These are phyloP conservation scores for Heracleum sosnowskyi DNA, from an alignment of 129 eudicot species.

Conservation along the genomic window DNA sequence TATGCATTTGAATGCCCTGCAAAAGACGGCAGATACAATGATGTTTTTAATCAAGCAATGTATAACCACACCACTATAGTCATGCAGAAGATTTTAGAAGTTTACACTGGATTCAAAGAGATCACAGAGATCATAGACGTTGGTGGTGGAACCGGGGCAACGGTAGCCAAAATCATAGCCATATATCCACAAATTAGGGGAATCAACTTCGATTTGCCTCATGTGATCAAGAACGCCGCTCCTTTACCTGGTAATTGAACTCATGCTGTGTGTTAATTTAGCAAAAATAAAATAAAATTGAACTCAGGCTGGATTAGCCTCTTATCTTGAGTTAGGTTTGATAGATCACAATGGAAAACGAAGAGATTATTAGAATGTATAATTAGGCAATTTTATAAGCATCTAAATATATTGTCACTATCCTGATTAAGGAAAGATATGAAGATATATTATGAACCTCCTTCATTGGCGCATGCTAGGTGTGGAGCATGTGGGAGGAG, in stretches of 20 bases:
- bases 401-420: background rate
- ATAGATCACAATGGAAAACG: background rate
- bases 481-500: too few relatives aligned
- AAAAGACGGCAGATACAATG: conserved; percentile 1
- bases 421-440: too few relatives aligned
- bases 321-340: background rate
- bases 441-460: too few relatives aligned
- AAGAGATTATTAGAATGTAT: background rate
- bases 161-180: background rate
- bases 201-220: conserved; percentile 8
- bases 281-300: too few relatives aligned
- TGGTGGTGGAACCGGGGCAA: conserved; percentile 10
- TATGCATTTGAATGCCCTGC: conserved; percentile 8
- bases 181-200: background rate
- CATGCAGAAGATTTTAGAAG: conserved; percentile 5
- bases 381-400: background rate
- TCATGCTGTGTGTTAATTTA: too few relatives aligned
- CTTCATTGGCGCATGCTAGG: background rate
- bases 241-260: background rate
- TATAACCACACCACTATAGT: background rate
- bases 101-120: conserved; percentile 20
- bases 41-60: background rate
- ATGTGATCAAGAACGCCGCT: background rate
- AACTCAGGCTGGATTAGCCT: too few relatives aligned
- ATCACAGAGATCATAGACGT: conserved; percentile 16